Evolutionary conservation across 805 yeast species (phyloP).

Genomic region (Starmerella scarabaei): DNA sequence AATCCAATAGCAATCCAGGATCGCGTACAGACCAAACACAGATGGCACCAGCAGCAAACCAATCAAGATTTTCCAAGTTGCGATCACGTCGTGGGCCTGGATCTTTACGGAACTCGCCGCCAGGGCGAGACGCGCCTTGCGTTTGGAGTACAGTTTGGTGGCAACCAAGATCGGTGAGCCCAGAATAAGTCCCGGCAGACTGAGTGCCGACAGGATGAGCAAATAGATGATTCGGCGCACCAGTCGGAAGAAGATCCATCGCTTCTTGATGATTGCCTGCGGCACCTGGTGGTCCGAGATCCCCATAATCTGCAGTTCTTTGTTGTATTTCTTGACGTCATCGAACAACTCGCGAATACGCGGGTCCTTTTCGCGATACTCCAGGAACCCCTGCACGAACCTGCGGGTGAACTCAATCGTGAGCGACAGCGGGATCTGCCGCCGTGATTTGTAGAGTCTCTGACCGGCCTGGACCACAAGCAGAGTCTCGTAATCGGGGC

Average conservation of each 20-base stretch:
- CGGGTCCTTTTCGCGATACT: constrained; percentile 52
- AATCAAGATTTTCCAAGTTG: constrained; percentile 92
- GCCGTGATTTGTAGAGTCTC: constrained; percentile 63
- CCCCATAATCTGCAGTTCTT: constrained; percentile 47
- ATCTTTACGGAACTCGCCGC: constrained; percentile 82
- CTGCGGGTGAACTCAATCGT: constrained; percentile 86
- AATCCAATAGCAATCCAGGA: constrained; percentile 29
- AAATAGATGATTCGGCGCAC: constrained; percentile 37
- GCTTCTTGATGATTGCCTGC: constrained; percentile 37
- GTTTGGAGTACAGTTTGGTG: constrained; percentile 58
- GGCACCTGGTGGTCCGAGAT: constrained; percentile 66
- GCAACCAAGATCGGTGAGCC: constrained; percentile 80
- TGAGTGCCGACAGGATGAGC: constrained; percentile 42
- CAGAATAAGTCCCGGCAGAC: constrained; percentile 74
- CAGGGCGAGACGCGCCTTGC: constrained; percentile 65
- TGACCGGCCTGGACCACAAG: constrained; percentile 87
- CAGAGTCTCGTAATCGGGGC: constrained; percentile 78
- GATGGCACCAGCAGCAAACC: constrained; percentile 82
- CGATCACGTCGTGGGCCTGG: constrained; percentile 84
- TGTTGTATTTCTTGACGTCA: constrained; percentile 59
- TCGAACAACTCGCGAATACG: constrained; percentile 46
- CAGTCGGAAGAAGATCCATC: constrained; percentile 35
- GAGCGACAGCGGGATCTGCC: constrained; percentile 62
- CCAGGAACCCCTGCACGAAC: constrained; percentile 66
- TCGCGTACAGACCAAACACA: constrained; percentile 67